A percentile compares a stretch with the other conserved stretches of the same genome.
phyloP scores from a whole-genome alignment of 208 protist species.

The Polymyxa betae region DNA sequence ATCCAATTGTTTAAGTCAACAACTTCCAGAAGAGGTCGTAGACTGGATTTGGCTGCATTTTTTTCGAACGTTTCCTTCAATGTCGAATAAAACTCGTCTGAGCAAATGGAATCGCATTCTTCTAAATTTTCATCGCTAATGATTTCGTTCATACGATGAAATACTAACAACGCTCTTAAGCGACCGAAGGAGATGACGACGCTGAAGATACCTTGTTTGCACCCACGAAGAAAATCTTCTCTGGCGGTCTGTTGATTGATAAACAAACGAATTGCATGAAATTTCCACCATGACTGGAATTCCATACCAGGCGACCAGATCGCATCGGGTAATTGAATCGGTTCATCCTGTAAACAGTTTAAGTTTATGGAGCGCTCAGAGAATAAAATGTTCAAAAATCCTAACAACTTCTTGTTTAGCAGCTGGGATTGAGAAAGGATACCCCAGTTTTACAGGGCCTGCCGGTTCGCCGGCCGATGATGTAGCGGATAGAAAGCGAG shows the following conservation, averaged over 20 bases:
- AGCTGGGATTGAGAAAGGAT: background rate
- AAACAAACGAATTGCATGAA: constrained; percentile 21
- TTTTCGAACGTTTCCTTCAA: background rate
- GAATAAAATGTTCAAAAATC: too few relatives aligned
- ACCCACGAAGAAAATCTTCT: constrained; percentile 3
- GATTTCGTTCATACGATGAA: constrained; percentile 8
- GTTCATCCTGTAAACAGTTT: background rate
- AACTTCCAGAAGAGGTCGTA: constrained; percentile 3
- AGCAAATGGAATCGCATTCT: background rate
- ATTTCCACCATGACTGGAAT: constrained; percentile 26
- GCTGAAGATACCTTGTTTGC: background rate
- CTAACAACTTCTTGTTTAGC: background rate
- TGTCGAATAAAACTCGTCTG: background rate
- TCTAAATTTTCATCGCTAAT: background rate
- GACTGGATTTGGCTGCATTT: background rate
- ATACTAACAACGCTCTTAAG: background rate
- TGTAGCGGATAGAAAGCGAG: too few relatives aligned
- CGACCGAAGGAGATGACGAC: background rate
- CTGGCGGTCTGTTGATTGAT: background rate
- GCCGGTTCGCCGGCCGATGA: too few relatives aligned
- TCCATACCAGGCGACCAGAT: background rate
- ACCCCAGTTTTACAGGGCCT: background rate
- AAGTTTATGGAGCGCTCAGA: too few relatives aligned
- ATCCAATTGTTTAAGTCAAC: background rate
- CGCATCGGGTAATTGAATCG: background rate